Evolutionary conservation across 495 filamentous ascomycete species (phyloP), one percentile per base, ranked within the genome.

Genomic region (Schizothecium vesticola): DNA sequence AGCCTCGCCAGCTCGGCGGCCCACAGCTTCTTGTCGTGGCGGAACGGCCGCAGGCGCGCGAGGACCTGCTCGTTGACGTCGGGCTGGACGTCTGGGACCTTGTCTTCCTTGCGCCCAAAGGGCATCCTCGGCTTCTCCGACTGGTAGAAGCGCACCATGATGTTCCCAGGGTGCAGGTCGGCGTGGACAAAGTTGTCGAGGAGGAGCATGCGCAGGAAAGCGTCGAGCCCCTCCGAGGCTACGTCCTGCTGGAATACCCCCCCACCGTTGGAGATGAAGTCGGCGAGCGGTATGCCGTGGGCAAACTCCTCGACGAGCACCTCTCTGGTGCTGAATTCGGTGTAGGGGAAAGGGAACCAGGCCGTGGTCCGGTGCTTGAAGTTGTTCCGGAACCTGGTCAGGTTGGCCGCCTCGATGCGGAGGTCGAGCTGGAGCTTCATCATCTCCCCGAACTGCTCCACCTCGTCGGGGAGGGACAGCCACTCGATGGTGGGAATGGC

Each of bases 131-230:
- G 85, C 65, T 88, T 83, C 33, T 87, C 88, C 0, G 93, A 89
- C 73, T 95, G 87, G 80, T 98, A 97, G 80, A 99, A 99, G 67
- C 96, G 92, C 59, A 99, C 96, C 94, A 99, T 98, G 81, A 99
- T 98, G 76, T 99, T 99, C 9, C 96, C 96, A 0, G 96, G 96
- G 73, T 99, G 96, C 11, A 99, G 82, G 78, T 99, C 96, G n/a
- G 96, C 95, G 72, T 99, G 96, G 63, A 97, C 88, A 76, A 99
- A 99, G 74, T 99, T 98, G 76, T 99, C 96, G 63, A 99, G 90
- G 13, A 99, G 84, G 3, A 99, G 84, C 96, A 99, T 99, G 69
- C 92, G 92, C 65, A 99, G 78, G 80, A 99, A 99, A n/a, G 94
- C 93, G 74, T 99, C 93, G 7, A 99, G 87, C 4, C 96, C 96